Percentiles rank a stretch among this genome's conserved stretches.
phyloP scores from a whole-genome alignment of 2,329 filamentous ascomycete species.

The Aureobasidium sp. region DNA sequence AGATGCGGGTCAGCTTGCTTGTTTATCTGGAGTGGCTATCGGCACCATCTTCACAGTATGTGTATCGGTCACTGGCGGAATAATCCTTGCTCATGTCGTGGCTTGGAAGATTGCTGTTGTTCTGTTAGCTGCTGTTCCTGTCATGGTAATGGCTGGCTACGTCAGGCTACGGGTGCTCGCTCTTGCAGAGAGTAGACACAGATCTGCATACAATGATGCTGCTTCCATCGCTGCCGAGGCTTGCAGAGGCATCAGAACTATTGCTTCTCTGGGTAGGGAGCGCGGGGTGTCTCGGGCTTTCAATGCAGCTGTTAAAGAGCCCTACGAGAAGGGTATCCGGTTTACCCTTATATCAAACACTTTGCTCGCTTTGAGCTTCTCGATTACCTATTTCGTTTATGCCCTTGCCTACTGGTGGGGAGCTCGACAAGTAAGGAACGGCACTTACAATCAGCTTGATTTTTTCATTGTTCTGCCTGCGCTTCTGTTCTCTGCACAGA shows the following conservation, averaged over 20 bases:
- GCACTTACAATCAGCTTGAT: conserved; percentile 32
- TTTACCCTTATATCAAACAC: conserved; percentile 35
- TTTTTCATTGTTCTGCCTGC: conserved; percentile 41
- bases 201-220: conserved; percentile 55
- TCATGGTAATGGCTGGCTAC: conserved; percentile 40
- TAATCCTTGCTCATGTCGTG: conserved; percentile 39
- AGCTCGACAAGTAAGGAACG: conserved; percentile 35
- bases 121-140: conserved; percentile 39
- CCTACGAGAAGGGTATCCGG: conserved; percentile 32
- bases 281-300: conserved; percentile 32
- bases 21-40: conserved; percentile 42
- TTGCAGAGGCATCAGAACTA: conserved; percentile 57
- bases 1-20: conserved; percentile 41
- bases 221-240: conserved; percentile 60
- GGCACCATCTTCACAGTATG: conserved; percentile 43
- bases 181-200: conserved; percentile 54
- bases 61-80: conserved; percentile 40
- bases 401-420: conserved; percentile 44
- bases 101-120: conserved; percentile 47
- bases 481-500: conserved; percentile 39
- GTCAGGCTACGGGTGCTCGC: conserved; percentile 42
- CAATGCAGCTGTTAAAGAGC: conserved; percentile 29
- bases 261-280: conserved; percentile 37
- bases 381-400: conserved; percentile 41
- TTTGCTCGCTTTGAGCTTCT: conserved; percentile 37